Evolutionary conservation across 805 yeast genomes (phyloP).

Genomic region (Cephaloascus albidus): DNA sequence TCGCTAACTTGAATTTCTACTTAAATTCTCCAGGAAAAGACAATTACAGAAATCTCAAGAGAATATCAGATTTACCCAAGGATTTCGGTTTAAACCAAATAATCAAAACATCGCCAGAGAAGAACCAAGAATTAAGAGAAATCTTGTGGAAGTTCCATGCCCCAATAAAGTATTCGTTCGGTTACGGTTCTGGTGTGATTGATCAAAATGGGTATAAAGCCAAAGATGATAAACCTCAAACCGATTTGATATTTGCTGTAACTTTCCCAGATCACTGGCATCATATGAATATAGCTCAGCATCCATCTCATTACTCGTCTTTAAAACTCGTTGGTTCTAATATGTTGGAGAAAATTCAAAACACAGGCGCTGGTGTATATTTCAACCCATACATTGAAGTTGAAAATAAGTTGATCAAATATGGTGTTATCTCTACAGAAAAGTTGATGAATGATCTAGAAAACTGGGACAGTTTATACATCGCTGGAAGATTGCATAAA

Average conservation of each 20-base stretch:
- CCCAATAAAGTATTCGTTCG: conserved; percentile 74
- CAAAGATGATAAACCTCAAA: conserved; percentile 46
- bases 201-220: conserved; percentile 42
- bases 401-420: conserved; percentile 54
- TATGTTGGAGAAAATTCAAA: conserved; percentile 48
- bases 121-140: conserved; percentile 33
- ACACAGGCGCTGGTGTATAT: conserved; percentile 82
- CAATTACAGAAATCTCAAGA: not conserved
- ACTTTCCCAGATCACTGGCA: conserved; percentile 74
- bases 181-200: conserved; percentile 93
- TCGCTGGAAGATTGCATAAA: conserved; percentile 91
- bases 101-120: conserved; percentile 26
- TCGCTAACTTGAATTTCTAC: not conserved
- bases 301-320: conserved; percentile 72
- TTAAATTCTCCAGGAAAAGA: not conserved
- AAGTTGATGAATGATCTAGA: conserved; percentile 57
- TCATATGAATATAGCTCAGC: conserved; percentile 51
- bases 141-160: conserved; percentile 55
- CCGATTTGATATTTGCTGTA: conserved; percentile 81
- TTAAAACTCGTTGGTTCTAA: conserved; percentile 52
- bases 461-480: conserved; percentile 79
- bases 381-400: conserved; percentile 83
- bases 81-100: conserved; percentile 54
- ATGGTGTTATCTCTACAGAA: conserved; percentile 72
- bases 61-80: conserved; percentile 37